Evolutionary conservation across 768 basidiomycete genomes (phyloP).

Genomic region (Termitomyces sp.): DNA sequence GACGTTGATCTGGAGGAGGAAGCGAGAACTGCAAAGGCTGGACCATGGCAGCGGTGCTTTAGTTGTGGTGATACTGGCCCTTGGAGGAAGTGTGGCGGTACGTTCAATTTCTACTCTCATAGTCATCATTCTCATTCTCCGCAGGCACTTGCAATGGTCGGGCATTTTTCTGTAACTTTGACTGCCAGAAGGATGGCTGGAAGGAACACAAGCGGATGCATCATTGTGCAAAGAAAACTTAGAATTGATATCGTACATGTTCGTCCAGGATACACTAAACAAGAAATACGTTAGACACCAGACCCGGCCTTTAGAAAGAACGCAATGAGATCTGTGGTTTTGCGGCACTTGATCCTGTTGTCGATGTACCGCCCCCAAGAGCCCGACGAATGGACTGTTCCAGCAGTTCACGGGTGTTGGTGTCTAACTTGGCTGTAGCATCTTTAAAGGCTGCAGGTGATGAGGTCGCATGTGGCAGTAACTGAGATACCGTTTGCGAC

Average conservation of each 20-base stretch:
- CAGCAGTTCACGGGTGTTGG: slow-evolving; percentile 54
- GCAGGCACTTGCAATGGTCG: not conserved
- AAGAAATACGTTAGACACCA: not conserved
- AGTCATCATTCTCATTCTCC: not conserved
- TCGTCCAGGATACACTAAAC: not conserved
- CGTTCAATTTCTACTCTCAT: not conserved
- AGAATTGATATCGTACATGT: not conserved
- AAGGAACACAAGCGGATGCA: not conserved
- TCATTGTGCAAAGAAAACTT: not conserved
- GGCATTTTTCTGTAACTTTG: not conserved
- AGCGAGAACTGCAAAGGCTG: not conserved
- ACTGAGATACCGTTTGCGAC: slow-evolving; percentile 58
- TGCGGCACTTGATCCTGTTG: slow-evolving; percentile 30
- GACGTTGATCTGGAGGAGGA: not conserved
- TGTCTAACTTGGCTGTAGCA: slow-evolving; percentile 67
- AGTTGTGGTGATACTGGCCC: not conserved
- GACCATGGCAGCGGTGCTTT: not conserved
- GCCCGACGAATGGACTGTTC: slow-evolving; percentile 80
- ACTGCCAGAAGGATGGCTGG: not conserved
- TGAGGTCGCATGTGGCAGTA: slow-evolving; percentile 69
- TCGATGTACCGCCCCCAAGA: slow-evolving; percentile 46
- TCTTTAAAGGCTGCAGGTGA: slow-evolving; percentile 83
- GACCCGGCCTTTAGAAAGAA: slow-evolving; percentile 48
- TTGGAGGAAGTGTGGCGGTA: not conserved
- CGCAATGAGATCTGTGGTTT: slow-evolving; percentile 81